Evolutionary conservation across 2,329 filamentous ascomycete species (phyloP), one percentile per base, ranked within the genome.

Genomic region (Apiospora koreana): DNA sequence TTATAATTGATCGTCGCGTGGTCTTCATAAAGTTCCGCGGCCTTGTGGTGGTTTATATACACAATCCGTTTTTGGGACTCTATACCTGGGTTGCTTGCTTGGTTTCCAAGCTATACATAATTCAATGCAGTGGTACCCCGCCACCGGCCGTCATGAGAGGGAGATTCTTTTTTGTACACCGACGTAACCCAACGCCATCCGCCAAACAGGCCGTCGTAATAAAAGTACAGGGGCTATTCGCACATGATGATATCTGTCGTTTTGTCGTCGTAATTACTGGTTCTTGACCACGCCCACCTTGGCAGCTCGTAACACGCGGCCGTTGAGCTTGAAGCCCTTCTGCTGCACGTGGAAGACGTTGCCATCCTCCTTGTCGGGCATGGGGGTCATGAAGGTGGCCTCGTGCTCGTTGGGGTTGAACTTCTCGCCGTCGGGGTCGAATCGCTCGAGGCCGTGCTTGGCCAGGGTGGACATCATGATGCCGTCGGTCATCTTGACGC

Each of bases 351-450:
- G 91, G 85, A 98, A 96, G 78, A 98, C 93, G 69, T 91, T 93
- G 76, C 94, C 94, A 78, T 98, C 91, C 82, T 97, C 93, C 87
- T 97, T 97, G 75, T 90, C 94, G 68, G 91, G 88, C 85, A 94
- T 90, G 58, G 94, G 94, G 12, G 94, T 91, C 91, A 97, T 95
- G 84, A 98, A 98, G 28, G 94, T 96, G 46, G 96, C 96, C 87
- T 99, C 96, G 81, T 98, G 96, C 83, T 93, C 88, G 83, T 98
- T 98, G 75, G 96, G 95, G 85, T 99, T 92, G 86, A 99, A 99
- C 83, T 94, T 94, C 81, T 96, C 92, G 76, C 90, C 88, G 74
- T 89, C 85, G 23, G 96, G 95, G 80, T 95, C 91, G 80, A 97
- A 94, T 75, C 95, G 88, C 86, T 97, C 93, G 73, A 99, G 86